phyloP scores from a whole-genome alignment of 139 green algal species.

The Micractinium conductrix region DNA sequence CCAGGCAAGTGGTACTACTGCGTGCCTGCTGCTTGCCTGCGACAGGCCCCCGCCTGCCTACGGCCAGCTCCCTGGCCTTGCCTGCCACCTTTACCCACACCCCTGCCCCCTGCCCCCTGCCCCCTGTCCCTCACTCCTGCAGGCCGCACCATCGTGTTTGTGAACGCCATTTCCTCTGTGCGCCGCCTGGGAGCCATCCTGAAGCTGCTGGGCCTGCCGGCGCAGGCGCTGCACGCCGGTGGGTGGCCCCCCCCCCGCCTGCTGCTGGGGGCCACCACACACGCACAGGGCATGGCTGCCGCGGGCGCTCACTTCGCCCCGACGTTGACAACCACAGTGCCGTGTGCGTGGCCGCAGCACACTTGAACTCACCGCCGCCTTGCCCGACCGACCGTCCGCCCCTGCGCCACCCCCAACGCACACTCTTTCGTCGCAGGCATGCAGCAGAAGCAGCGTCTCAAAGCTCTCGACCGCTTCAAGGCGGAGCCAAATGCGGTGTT shows the following conservation, averaged over 20 bases:
- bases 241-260: background rate
- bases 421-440: slow-evolving; percentile 73
- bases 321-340: too few relatives aligned
- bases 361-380: too few relatives aligned
- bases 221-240: slow-evolving; percentile 60
- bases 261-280: too few relatives aligned
- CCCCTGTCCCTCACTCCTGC: background rate
- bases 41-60: too few relatives aligned
- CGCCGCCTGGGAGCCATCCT: slow-evolving; percentile 87
- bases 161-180: slow-evolving; percentile 85
- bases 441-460: slow-evolving; percentile 96
- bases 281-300: too few relatives aligned
- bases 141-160: slow-evolving; percentile 93
- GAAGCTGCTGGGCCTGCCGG: slow-evolving; percentile 80
- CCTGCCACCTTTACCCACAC: background rate
- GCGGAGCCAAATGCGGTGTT: slow-evolving; percentile 73
- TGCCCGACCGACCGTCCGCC: too few relatives aligned
- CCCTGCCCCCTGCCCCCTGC: background rate
- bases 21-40: background rate
- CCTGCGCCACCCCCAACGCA: too few relatives aligned
- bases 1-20: slow-evolving; percentile 30
- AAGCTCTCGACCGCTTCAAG: slow-evolving; percentile 94
- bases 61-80: too few relatives aligned
- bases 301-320: too few relatives aligned
- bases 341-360: too few relatives aligned